Evolutionary conservation across 441 rosid genomes (phyloP).

Genomic region (Hura crepitans): DNA sequence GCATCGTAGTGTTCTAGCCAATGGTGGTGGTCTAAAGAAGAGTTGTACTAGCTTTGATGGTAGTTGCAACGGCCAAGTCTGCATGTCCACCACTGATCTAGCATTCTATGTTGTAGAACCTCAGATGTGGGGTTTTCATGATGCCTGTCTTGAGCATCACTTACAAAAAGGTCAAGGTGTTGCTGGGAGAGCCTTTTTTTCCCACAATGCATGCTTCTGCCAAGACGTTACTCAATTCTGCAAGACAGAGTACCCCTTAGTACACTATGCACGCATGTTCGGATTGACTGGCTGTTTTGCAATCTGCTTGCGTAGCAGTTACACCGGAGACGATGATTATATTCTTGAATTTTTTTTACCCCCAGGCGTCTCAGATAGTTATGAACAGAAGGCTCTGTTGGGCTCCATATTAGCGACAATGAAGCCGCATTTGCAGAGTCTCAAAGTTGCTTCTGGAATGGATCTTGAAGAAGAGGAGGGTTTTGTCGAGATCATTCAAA

Average conservation of each 20-base stretch:
- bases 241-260: constrained; percentile 85
- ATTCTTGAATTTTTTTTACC: constrained; percentile 84
- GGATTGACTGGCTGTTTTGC: constrained; percentile 67
- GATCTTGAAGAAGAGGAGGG: constrained; percentile 47
- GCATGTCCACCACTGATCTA: constrained; percentile 87
- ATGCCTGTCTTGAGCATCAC: constrained; percentile 91
- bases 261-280: constrained; percentile 91
- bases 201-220: constrained; percentile 69
- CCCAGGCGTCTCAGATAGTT: constrained; percentile 33
- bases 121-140: constrained; percentile 88
- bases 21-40: constrained; percentile 87
- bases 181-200: constrained; percentile 75
- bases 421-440: constrained; percentile 73
- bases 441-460: constrained; percentile 68
- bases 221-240: constrained; percentile 62
- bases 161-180: constrained; percentile 90
- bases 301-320: constrained; percentile 63
- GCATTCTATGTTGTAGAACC: constrained; percentile 81
- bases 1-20: constrained; percentile 75
- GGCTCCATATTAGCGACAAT: constrained; percentile 65
- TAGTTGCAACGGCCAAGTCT: constrained; percentile 78
- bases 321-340: constrained; percentile 78
- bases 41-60: constrained; percentile 81
- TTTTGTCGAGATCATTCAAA: constrained; percentile 59
- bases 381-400: constrained; percentile 53